Percentiles rank a stretch among this genome's conserved stretches.
phyloP scores from a whole-genome alignment of 2,329 filamentous ascomycete species.

The Diplocarpon mali region DNA sequence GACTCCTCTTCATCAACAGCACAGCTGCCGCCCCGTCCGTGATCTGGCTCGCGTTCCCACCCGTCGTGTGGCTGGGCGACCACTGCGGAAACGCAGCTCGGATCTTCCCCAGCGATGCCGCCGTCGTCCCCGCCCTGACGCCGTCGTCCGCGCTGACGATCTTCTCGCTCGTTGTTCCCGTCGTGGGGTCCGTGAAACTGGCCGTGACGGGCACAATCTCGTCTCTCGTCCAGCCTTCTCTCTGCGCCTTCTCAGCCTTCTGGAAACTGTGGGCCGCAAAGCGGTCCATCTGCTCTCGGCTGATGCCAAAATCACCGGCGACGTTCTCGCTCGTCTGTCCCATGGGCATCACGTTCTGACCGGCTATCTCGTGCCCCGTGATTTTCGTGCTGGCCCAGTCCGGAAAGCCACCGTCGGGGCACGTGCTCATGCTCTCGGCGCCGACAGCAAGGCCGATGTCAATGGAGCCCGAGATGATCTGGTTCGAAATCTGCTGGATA shows the following conservation, averaged over 20 bases:
- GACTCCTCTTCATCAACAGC: constrained; percentile 63
- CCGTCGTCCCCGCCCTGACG: constrained; percentile 70
- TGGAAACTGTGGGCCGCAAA: constrained; percentile 85
- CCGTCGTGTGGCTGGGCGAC: constrained; percentile 85
- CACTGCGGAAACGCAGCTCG: constrained; percentile 79
- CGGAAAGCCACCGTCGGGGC: constrained; percentile 67
- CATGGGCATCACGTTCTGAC: constrained; percentile 96
- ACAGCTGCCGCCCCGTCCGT: constrained; percentile 94
- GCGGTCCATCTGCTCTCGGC: constrained; percentile 64
- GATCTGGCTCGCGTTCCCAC: constrained; percentile 89
- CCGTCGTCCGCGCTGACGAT: constrained; percentile 78
- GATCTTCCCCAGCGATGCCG: constrained; percentile 82
- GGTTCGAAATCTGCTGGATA: constrained; percentile 85
- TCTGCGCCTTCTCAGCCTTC: constrained; percentile 76
- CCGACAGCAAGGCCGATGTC: constrained; percentile 90
- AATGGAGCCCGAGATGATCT: constrained; percentile 82
- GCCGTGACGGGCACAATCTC: constrained; percentile 81
- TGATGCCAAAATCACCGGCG: constrained; percentile 70
- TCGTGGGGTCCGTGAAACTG: constrained; percentile 76
- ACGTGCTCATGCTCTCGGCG: constrained; percentile 85
- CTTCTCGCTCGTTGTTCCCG: constrained; percentile 69
- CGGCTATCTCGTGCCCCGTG: constrained; percentile 63
- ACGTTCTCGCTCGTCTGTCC: constrained; percentile 85
- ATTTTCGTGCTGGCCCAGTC: constrained; percentile 74
- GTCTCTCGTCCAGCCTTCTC: constrained; percentile 74